Evolutionary conservation across 305 asterid species (phyloP).

Genomic region (Fraxinus platypoda): DNA sequence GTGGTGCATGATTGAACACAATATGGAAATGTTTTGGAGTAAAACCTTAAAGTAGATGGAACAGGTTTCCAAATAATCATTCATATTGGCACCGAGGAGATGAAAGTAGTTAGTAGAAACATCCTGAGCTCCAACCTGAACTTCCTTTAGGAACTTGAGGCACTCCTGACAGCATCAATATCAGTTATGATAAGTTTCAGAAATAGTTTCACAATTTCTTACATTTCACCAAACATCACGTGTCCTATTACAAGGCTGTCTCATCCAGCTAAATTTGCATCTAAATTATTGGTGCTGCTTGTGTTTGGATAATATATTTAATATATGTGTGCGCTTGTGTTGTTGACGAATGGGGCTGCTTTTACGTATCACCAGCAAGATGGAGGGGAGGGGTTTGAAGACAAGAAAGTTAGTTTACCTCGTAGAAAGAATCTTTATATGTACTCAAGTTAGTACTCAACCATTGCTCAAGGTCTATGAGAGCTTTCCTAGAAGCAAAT

Average conservation of each 20-base stretch:
- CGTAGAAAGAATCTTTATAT: constrained; percentile 68
- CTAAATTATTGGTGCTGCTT: background rate
- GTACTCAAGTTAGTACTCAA: constrained; percentile 54
- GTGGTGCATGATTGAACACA: background rate
- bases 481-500: constrained; percentile 78
- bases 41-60: constrained; percentile 72
- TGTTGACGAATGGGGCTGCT: background rate
- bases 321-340: background rate
- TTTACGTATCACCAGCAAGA: background rate
- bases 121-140: constrained; percentile 58
- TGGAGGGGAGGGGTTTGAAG: background rate
- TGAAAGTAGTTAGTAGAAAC: constrained; percentile 59
- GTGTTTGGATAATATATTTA: background rate
- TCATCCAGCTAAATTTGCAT: constrained; percentile 11
- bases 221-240: background rate
- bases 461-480: constrained; percentile 88
- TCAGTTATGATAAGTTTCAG: constrained; percentile 1
- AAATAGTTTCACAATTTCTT: constrained; percentile 3
- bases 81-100: constrained; percentile 52
- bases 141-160: constrained; percentile 76
- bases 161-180: constrained; percentile 67
- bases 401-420: constrained; percentile 43
- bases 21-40: background rate
- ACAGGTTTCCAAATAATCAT: constrained; percentile 63
- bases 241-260: constrained; percentile 3